Evolutionary conservation across 2,329 filamentous ascomycete species (phyloP), one percentile per base, ranked within the genome.

Genomic region (Colletotrichum aenigma): DNA sequence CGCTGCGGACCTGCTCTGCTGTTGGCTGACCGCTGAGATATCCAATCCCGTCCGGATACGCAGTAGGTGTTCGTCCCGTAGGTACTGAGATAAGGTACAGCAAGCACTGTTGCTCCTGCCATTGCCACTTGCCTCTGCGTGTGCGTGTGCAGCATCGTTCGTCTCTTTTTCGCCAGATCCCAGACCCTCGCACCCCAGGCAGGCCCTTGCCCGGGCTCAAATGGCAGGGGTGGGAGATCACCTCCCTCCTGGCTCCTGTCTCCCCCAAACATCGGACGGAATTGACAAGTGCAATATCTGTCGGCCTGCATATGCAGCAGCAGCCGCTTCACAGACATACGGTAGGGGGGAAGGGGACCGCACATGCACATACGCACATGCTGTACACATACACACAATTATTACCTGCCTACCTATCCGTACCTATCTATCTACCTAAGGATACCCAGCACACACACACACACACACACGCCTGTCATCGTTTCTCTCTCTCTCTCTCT

Each of bases 261-360:
- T 43, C 28, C 28, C 32, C 60, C 66, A 74, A 74, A 74, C 66
- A 70, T 70, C 67, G 56, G 67, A 70, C 55, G 56, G 71, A 13
- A 69, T 70, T 64, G 56, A 70, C 66, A 71, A 60, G 72, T 62
- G 68, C 48, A 65, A 38, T 66, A 60, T 62, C 61, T 62, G 43
- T 70, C 66, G 21, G 48, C 21, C 48, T 74, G 71, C 67, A 61
- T 66, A 70, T 69, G 56, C 55, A 55, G 58, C 56, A 60, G 56
- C 34, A 64, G 67, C 36, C 28, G 36, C 55, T 68, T 68, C 71
- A 60, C 60, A 48, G 30, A 70, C 58, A 32, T n/a, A 43, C 28
- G 38, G 28, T 48, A 48, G 38, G 18, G 38, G 38, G 38, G 38
- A 48, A 48, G 38, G 38, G 38, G 18, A 48, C 38, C 18, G 26